A percentile compares a stretch with the other conserved stretches of the same genome.
Conservation (phyloP, 208 protist species). For the Crithidia thermophila region DNA sequence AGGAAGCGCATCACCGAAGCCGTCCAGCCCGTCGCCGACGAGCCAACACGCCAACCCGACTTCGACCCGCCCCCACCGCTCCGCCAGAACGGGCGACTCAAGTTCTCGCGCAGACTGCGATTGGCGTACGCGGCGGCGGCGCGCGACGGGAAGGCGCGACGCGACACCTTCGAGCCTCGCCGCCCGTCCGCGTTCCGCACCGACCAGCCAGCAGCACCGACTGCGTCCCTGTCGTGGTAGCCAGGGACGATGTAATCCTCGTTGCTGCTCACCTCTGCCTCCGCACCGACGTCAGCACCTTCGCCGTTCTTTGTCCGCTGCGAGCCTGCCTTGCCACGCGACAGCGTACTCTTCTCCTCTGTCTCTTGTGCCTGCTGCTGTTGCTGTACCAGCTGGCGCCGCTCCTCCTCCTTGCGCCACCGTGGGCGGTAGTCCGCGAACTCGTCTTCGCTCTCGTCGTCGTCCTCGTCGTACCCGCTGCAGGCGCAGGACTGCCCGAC, state of each 20-base stretch:
- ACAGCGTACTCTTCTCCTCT: not conserved
- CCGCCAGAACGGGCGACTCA: not conserved
- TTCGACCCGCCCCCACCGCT: not conserved
- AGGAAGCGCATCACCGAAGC: conserved; percentile 5
- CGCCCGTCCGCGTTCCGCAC: not conserved
- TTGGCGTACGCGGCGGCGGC: conserved; percentile 9
- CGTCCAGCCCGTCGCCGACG: conserved; percentile 1
- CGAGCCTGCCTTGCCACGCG: no score
- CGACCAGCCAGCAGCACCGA: not conserved
- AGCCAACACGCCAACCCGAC: not conserved
- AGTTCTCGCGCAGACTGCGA: not conserved
- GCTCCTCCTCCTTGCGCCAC: conserved; percentile 16
- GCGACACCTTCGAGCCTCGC: not conserved
- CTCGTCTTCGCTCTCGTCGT: conserved; percentile 24
- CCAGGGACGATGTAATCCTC: conserved; percentile 14
- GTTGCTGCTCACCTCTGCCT: conserved; percentile 7
- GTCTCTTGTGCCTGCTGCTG: not conserved
- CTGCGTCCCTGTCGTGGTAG: not conserved
- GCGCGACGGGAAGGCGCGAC: not conserved
- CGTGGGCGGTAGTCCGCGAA: conserved; percentile 9
- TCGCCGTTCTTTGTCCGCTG: no score
- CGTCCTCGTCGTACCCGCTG: conserved; percentile 16
- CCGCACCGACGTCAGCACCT: not conserved
- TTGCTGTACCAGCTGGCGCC: not conserved
- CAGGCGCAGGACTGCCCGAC: not conserved